Evolutionary conservation across 2,329 filamentous ascomycete genomes (phyloP).

Genomic region (Microdochium nivale): DNA sequence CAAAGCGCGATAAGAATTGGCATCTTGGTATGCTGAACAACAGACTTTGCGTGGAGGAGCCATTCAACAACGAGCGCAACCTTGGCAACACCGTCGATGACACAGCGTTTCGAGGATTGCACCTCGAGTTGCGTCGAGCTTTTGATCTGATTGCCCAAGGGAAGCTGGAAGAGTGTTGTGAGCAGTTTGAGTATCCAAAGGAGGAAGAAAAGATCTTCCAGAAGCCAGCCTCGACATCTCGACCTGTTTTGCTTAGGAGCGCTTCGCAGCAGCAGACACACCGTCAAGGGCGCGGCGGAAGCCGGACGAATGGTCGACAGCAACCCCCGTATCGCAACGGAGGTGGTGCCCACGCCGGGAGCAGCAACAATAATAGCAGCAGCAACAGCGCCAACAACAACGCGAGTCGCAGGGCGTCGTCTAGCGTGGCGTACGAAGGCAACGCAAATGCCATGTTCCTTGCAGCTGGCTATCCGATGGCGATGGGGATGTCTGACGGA

Average conservation of each 20-base stretch:
- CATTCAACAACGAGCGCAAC: slow-evolving; percentile 84
- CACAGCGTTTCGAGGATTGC: slow-evolving; percentile 84
- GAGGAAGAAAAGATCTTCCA: slow-evolving; percentile 62
- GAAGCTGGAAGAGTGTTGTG: slow-evolving; percentile 76
- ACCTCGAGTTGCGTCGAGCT: slow-evolving; percentile 79
- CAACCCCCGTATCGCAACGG: slow-evolving; percentile 25
- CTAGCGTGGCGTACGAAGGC: slow-evolving; percentile 43
- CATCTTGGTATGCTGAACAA: slow-evolving; percentile 64
- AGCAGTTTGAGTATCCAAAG: slow-evolving; percentile 79
- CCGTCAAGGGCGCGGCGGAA: slow-evolving; percentile 37
- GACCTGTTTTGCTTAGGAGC: slow-evolving; percentile 50
- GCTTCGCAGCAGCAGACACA: slow-evolving; percentile 49
- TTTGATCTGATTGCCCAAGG: slow-evolving; percentile 74
- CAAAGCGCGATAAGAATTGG: slow-evolving; percentile 85
- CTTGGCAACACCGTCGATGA: slow-evolving; percentile 95
- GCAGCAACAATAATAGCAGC: slow-evolving; percentile 22
- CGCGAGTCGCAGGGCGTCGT: slow-evolving; percentile 40
- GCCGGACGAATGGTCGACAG: slow-evolving; percentile 39
- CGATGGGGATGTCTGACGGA: slow-evolving; percentile 35
- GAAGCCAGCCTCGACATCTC: slow-evolving; percentile 43
- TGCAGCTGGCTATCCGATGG: slow-evolving; percentile 26
- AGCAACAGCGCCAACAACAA: slow-evolving; percentile 15
- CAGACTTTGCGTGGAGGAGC: slow-evolving; percentile 88
- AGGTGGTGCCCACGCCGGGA: slow-evolving; percentile 25
- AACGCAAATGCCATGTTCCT: slow-evolving; percentile 29